These are phyloP conservation scores for Primulina tabacum DNA, from an alignment of 257 asterid species.

Conservation along the genomic window DNA sequence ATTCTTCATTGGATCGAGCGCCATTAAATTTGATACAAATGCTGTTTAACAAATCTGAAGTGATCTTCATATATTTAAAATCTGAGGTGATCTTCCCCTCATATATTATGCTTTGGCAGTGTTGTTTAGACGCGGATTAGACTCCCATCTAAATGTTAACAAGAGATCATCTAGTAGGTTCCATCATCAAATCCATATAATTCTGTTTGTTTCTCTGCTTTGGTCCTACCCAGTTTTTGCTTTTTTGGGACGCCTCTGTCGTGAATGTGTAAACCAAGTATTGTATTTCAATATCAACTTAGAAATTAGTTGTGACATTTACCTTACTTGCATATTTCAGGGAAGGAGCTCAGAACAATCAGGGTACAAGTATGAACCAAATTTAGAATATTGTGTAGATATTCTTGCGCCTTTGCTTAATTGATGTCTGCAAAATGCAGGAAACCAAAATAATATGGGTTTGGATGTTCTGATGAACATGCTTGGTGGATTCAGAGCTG, in stretches of 20 bases:
- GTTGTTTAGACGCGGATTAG: too few species aligned
- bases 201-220: too few species aligned
- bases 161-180: too few species aligned
- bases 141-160: too few species aligned
- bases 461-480: slow-evolving; percentile 27
- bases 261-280: too few species aligned
- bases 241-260: too few species aligned
- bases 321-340: neutral
- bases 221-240: too few species aligned
- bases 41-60: neutral
- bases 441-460: slow-evolving; percentile 7
- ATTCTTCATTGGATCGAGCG: neutral
- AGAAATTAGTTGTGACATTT: neutral
- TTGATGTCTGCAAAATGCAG: neutral
- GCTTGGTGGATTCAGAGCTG: slow-evolving; percentile 34
- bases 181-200: too few species aligned
- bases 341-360: slow-evolving; percentile 12
- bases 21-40: neutral
- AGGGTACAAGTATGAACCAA: slow-evolving; percentile 8
- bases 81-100: too few species aligned
- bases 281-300: neutral
- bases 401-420: neutral
- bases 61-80: too few species aligned
- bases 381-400: neutral
- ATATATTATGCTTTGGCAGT: too few species aligned